Conservation (phyloP, 768 basidiomycete species). For the Suillus subalutaceus region DNA sequence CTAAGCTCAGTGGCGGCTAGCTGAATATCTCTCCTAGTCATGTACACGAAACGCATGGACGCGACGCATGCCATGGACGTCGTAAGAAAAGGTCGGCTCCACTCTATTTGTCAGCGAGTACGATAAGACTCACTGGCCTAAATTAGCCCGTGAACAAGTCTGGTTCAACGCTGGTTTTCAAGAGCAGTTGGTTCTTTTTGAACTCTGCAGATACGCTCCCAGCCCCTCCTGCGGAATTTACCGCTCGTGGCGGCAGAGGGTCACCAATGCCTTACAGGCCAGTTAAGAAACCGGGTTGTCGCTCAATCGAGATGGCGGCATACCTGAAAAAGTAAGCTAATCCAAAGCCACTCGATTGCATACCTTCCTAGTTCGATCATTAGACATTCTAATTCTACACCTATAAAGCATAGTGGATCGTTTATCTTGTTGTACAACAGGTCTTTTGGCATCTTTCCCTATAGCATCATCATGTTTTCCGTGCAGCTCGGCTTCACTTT, state of each 20-base stretch:
- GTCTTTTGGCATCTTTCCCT: constrained; percentile 13
- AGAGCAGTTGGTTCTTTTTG: constrained; percentile 76
- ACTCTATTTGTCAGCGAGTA: constrained; percentile 11
- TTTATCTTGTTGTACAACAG: constrained; percentile 14
- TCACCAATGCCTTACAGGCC: constrained; percentile 49
- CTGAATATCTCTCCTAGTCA: constrained; percentile 48
- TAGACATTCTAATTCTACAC: constrained; percentile 20
- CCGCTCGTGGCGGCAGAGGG: constrained; percentile 59
- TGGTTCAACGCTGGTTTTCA: constrained; percentile 82
- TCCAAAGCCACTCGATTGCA: constrained; percentile 24
- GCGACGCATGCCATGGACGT: constrained; percentile 60
- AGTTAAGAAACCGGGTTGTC: constrained; percentile 17
- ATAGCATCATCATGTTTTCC: constrained; percentile 9
- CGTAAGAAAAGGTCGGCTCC: constrained; percentile 57
- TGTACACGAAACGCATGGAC: constrained; percentile 62
- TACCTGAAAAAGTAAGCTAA: constrained; percentile 17
- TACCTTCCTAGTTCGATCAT: constrained; percentile 12
- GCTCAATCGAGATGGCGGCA: constrained; percentile 16
- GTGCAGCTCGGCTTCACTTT: not conserved
- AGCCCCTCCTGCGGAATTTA: constrained; percentile 65
- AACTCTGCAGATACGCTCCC: constrained; percentile 70
- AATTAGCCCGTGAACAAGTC: constrained; percentile 70
- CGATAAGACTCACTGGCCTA: constrained; percentile 7
- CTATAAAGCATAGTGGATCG: constrained; percentile 22
- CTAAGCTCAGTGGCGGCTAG: not conserved